A percentile compares a stretch with the other conserved stretches of the same genome.
Evolutionary conservation across 352 stramenopile genomes (phyloP).

Genomic region (Globisporangium orthogonon): DNA sequence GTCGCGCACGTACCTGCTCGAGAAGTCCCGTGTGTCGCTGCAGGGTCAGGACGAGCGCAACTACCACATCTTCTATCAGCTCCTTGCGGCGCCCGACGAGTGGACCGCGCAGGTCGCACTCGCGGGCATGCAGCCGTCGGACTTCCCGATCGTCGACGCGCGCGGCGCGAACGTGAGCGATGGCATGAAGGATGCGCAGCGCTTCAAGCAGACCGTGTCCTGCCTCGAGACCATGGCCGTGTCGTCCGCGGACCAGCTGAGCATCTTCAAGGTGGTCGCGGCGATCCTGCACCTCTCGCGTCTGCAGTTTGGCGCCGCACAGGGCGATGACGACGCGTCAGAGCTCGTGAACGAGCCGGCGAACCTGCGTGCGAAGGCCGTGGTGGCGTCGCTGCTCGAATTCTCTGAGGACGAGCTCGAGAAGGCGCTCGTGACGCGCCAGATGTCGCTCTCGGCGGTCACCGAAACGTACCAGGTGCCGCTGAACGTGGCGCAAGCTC

Average conservation of each 20-base stretch:
- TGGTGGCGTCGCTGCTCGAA: constrained; percentile 61
- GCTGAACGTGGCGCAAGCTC: constrained; percentile 83
- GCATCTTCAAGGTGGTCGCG: constrained; percentile 74
- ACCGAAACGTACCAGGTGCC: constrained; percentile 81
- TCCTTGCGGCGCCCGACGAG: constrained; percentile 61
- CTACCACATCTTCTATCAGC: constrained; percentile 98
- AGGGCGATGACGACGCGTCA: constrained; percentile 64
- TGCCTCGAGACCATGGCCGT: constrained; percentile 79
- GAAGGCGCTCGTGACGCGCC: constrained; percentile 63
- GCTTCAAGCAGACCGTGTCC: constrained; percentile 64
- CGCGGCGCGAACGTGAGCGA: constrained; percentile 39
- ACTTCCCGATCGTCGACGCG: constrained; percentile 80
- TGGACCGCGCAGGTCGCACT: constrained; percentile 59
- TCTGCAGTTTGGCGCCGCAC: constrained; percentile 49
- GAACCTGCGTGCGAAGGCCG: constrained; percentile 37
- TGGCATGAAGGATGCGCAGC: constrained; percentile 64
- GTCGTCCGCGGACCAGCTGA: constrained; percentile 55
- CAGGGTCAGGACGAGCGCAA: constrained; percentile 41
- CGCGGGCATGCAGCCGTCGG: constrained; percentile 53
- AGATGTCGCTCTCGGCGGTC: constrained; percentile 73
- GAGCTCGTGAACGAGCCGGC: constrained; percentile 41
- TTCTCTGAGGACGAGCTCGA: constrained; percentile 61
- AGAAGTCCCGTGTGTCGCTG: constrained; percentile 86
- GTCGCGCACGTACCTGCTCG: constrained; percentile 81
- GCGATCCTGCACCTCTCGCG: constrained; percentile 80